Conservation (phyloP, 495 filamentous ascomycete species). For the Neurospora sublineolata region DNA sequence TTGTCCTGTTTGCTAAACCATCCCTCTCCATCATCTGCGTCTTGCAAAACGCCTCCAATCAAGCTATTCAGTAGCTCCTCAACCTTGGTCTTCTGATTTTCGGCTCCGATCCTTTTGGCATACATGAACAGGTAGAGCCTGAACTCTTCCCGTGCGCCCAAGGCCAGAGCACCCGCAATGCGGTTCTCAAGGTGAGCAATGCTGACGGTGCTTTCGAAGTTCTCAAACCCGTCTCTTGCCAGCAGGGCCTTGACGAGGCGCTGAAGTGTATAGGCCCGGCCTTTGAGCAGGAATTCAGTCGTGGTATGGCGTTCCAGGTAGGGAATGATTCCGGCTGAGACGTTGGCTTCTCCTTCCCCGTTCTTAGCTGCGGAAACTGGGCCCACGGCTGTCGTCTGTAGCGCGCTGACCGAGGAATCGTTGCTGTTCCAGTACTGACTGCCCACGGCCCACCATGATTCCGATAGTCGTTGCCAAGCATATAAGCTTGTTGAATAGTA, state of each 20-base stretch:
- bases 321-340: constrained; percentile 89
- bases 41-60: constrained; percentile 56
- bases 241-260: constrained; percentile 77
- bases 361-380: constrained; percentile 25
- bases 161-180: constrained; percentile 72
- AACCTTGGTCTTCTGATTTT: constrained; percentile 75
- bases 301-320: constrained; percentile 90
- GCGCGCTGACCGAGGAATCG: constrained; percentile 65
- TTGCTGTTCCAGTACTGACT: constrained; percentile 98
- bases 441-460: constrained; percentile 96
- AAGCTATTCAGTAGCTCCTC: constrained; percentile 79
- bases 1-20: constrained; percentile 51
- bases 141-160: constrained; percentile 86
- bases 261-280: constrained; percentile 78
- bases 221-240: constrained; percentile 79
- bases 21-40: constrained; percentile 39
- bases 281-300: constrained; percentile 80
- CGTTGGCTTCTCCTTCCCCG: constrained; percentile 40
- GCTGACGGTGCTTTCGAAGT: constrained; percentile 79
- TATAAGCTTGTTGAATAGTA: constrained; percentile 72
- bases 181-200: constrained; percentile 95
- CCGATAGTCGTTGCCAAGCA: constrained; percentile 88
- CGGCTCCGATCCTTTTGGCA: constrained; percentile 83
- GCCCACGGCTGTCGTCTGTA: constrained; percentile 57
- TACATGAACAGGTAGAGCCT: constrained; percentile 89